These are phyloP conservation scores for Xylariomycetidae sp. DNA, from an alignment of 2,329 filamentous ascomycete species.

Conservation along the genomic window DNA sequence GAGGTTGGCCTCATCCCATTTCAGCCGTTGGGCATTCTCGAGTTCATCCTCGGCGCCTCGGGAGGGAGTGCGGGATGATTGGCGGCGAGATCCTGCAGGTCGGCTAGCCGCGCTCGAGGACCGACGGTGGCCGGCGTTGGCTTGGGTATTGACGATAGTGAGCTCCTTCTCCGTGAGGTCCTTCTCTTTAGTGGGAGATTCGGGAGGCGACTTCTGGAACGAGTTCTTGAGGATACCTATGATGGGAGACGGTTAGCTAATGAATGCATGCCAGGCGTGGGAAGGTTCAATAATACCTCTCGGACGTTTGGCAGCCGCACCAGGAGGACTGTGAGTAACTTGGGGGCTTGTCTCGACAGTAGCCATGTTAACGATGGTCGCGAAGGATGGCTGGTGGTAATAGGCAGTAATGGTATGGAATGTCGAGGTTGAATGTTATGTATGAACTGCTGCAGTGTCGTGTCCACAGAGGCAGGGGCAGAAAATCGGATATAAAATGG, in stretches of 20 bases:
- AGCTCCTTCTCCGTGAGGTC: slow-evolving; percentile 75
- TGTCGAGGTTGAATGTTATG: neutral
- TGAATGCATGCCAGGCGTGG: neutral
- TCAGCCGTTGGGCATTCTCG: slow-evolving; percentile 69
- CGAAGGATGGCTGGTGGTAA: no score
- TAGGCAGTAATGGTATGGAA: no score
- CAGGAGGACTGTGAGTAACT: slow-evolving; percentile 17
- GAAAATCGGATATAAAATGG: no score
- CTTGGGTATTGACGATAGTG: slow-evolving; percentile 88
- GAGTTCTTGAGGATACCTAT: slow-evolving; percentile 93
- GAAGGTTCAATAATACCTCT: slow-evolving; percentile 19
- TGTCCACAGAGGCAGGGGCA: no score
- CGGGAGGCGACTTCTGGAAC: slow-evolving; percentile 57
- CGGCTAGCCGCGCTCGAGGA: slow-evolving; percentile 71
- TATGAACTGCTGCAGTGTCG: no score
- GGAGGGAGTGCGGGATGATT: slow-evolving; percentile 51
- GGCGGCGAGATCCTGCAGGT: slow-evolving; percentile 63
- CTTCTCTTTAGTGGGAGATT: slow-evolving; percentile 44
- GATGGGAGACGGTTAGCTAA: neutral
- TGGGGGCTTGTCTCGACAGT: slow-evolving; percentile 23
- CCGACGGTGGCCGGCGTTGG: slow-evolving; percentile 85
- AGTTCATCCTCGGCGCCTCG: slow-evolving; percentile 42
- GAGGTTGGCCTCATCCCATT: slow-evolving; percentile 98
- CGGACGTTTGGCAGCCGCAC: slow-evolving; percentile 21
- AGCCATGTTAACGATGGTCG: slow-evolving; percentile 23